A percentile compares a stretch with the other conserved stretches of the same genome.
Conservation (phyloP, 1,284 basidiomycete species). For the Trametes versicolor region DNA sequence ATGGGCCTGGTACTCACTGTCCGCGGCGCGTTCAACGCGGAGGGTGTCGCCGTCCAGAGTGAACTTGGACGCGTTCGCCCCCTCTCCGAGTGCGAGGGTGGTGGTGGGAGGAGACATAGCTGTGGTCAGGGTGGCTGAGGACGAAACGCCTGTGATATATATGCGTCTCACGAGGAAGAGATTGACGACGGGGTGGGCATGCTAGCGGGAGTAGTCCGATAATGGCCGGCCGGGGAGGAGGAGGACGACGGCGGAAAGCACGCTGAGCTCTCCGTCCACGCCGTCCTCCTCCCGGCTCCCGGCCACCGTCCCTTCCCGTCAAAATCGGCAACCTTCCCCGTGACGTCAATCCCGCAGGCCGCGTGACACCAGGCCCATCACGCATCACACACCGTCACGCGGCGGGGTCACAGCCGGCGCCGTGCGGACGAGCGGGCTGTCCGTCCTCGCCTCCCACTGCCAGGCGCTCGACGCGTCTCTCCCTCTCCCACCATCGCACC, state of each 20-base stretch:
- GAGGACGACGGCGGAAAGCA: background rate
- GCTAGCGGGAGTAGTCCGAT: background rate
- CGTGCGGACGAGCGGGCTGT: slow-evolving; percentile 5
- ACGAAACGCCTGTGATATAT: background rate
- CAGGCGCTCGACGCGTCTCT: slow-evolving; percentile 36
- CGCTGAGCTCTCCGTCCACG: slow-evolving; percentile 4
- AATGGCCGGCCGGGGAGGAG: background rate
- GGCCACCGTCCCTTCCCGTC: slow-evolving; percentile 1
- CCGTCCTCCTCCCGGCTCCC: background rate
- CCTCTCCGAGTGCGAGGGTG: slow-evolving; percentile 35
- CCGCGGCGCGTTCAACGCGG: slow-evolving; percentile 43
- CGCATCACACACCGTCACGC: background rate
- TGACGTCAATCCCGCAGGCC: slow-evolving; percentile 18
- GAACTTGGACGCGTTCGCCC: slow-evolving; percentile 38
- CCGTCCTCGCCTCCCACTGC: background rate
- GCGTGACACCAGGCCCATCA: slow-evolving; percentile 1
- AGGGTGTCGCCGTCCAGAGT: slow-evolving; percentile 44
- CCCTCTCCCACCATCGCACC: slow-evolving; percentile 32
- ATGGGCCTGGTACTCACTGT: slow-evolving; percentile 26
- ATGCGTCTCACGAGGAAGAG: slow-evolving; percentile 8
- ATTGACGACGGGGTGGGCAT: slow-evolving; percentile 8
- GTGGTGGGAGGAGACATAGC: slow-evolving; percentile 22
- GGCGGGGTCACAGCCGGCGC: slow-evolving; percentile 21
- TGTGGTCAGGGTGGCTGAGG: background rate
- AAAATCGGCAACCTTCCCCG: background rate